Percentiles rank a stretch among this genome's conserved stretches.
Conservation (phyloP, 148 eudicot genomes). For the Linanthus parryae region DNA sequence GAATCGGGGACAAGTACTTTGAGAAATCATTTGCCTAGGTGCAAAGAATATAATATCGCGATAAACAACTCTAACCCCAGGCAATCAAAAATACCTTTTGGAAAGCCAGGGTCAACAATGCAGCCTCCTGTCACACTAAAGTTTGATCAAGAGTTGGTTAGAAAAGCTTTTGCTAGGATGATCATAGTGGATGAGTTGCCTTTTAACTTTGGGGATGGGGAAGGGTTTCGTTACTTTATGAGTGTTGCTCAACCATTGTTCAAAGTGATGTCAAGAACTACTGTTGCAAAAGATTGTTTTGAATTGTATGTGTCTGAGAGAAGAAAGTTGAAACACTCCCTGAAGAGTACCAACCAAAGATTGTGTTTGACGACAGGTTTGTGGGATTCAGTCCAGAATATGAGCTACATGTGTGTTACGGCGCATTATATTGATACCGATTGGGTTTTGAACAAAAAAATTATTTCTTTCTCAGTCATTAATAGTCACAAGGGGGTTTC, state of each 20-base stretch:
- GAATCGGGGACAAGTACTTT: too few relatives aligned
- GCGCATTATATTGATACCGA: not conserved
- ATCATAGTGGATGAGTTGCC: slow-evolving; percentile 19
- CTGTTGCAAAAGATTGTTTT: slow-evolving; percentile 11
- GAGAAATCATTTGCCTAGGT: too few relatives aligned
- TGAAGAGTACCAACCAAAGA: too few relatives aligned
- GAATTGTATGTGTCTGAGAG: slow-evolving; percentile 4
- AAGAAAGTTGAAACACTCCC: slow-evolving; percentile 1
- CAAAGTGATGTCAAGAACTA: slow-evolving; percentile 1
- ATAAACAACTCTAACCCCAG: too few relatives aligned
- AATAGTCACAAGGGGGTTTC: not conserved
- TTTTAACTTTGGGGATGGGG: too few relatives aligned
- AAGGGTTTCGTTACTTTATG: slow-evolving; percentile 8
- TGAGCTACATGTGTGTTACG: slow-evolving; percentile 15
- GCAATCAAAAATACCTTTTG: too few relatives aligned
- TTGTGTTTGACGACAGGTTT: too few relatives aligned
- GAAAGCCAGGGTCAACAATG: too few relatives aligned
- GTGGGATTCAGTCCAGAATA: too few relatives aligned
- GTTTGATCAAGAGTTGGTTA: too few relatives aligned
- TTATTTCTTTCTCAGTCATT: not conserved
- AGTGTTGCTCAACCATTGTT: not conserved
- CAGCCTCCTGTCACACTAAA: not conserved
- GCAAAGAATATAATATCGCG: too few relatives aligned
- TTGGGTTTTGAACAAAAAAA: not conserved
- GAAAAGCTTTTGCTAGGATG: slow-evolving; percentile 4